Evolutionary conservation across 345 rosid genomes (phyloP).

Genomic region (Bretschneidera sinensis): DNA sequence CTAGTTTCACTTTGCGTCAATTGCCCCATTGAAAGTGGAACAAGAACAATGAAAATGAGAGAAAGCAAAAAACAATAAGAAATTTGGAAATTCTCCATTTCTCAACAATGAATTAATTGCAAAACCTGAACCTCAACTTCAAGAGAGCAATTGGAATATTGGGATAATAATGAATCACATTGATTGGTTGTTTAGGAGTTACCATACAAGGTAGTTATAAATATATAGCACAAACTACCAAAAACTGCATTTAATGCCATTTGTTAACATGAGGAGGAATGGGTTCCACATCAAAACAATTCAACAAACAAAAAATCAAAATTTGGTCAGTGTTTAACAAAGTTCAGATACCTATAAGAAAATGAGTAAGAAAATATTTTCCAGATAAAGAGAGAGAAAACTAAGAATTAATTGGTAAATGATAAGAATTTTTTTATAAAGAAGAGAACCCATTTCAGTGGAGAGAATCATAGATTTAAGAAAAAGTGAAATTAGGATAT

Average conservation of each 20-base stretch:
- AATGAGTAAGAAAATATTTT: background rate
- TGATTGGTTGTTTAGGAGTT: too few relatives aligned
- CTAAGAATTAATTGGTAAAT: too few relatives aligned
- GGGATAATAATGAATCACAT: too few relatives aligned
- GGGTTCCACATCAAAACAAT: background rate
- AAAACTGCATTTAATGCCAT: background rate
- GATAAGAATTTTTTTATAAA: too few relatives aligned
- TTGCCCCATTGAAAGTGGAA: constrained; percentile 43
- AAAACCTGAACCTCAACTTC: too few relatives aligned
- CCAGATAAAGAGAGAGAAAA: background rate
- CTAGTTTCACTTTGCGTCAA: constrained; percentile 46
- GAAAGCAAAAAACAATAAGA: constrained; percentile 17
- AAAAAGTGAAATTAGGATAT: background rate
- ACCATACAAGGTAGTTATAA: too few relatives aligned
- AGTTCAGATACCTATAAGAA: too few relatives aligned
- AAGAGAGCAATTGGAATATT: too few relatives aligned
- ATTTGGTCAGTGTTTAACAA: background rate
- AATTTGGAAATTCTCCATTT: constrained; percentile 29
- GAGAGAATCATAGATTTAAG: background rate
- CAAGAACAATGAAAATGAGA: constrained; percentile 21
- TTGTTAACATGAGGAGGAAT: background rate
- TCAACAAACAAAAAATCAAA: too few relatives aligned
- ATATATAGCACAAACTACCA: too few relatives aligned
- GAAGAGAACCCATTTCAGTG: background rate
- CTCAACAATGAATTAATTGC: too few relatives aligned